phyloP scores from a whole-genome alignment of 1,284 basidiomycete species.

The Naganishia cerealis region DNA sequence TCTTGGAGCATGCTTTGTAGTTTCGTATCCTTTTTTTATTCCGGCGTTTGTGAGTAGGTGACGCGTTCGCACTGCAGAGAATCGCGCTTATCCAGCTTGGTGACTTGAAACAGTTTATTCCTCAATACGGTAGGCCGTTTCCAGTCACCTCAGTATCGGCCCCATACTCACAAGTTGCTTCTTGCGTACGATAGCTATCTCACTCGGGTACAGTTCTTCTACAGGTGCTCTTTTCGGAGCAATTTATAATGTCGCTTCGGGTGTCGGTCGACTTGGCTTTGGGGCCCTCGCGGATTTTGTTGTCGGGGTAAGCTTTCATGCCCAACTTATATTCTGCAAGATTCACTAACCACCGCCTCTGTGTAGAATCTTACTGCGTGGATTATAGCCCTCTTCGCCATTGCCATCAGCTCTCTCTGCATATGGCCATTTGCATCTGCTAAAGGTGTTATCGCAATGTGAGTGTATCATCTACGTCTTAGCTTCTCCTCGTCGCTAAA shows the following conservation, averaged over 20 bases:
- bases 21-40: conserved; percentile 39
- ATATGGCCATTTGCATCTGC: conserved; percentile 35
- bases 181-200: conserved; percentile 11
- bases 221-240: conserved; percentile 35
- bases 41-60: conserved; percentile 32
- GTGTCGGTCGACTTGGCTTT: conserved; percentile 34
- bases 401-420: conserved; percentile 34
- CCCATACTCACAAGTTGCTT: not conserved
- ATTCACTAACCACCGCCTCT: not conserved
- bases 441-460: conserved; percentile 32
- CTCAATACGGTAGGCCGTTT: conserved; percentile 33
- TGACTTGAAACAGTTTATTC: conserved; percentile 33
- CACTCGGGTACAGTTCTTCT: conserved; percentile 32
- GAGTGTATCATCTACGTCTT: not conserved
- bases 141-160: not conserved
- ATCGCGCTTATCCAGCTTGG: not conserved
- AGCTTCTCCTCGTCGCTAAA: not conserved
- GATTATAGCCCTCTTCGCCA: conserved; percentile 28
- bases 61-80: too few species aligned
- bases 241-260: conserved; percentile 36
- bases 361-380: conserved; percentile 34
- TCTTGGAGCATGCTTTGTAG: conserved; percentile 34
- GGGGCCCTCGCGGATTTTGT: conserved; percentile 34
- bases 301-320: conserved; percentile 32
- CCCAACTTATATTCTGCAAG: too few species aligned